Base-by-base conservation (phyloP, 345 rosid species). In the Xanthoceras sorbifolium region DNA sequence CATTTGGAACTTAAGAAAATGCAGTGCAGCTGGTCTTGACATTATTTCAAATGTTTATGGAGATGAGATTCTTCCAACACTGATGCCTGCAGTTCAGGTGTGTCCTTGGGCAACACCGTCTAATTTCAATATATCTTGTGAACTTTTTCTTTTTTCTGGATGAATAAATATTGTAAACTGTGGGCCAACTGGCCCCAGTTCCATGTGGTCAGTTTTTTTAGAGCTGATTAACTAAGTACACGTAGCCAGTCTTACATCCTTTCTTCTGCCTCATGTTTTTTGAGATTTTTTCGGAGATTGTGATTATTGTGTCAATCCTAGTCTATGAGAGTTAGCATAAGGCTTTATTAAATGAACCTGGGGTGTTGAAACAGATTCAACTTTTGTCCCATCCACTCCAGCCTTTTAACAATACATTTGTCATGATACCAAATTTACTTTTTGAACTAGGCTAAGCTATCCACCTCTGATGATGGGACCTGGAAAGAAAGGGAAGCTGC, bases 401-500 rank as follows among this genome's bases (percentile, higher is more conserved):
- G 40, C 8, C 40, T 36, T 36, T 36, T 36, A 36, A 36, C 18
- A 48, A 18, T 48, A 48, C 18, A 48, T 48, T 36, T 48, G 54
- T 48, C 14, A 48, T 11, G 17, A 48, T 48, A 48, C 18, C 14
- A 48, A 48, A 48, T 48, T 54, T n/a, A 54, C 23, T 18, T 57
- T 28, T 57, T 57, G 25, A 57, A 57, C 62, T 57, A 97, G 99
- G 82, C 92, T 44, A 91, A 94, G 79, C 73, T 97, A 79, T 82
- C 97, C 29, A 74, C 86, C 69, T 81, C 82, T 84, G 93, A 89
- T 54, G 98, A 94, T 83, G 97, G 79, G 77, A 81, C 93, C 69
- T 94, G 99, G 98, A 97, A 90, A 82, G 97, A 94, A 36, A 89
- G 98, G 83, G 99, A 97, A 83, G 97, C 98, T 77, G 97, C 98